A percentile compares a stretch with the other conserved stretches of the same genome.
phyloP scores from a whole-genome alignment of 2,329 filamentous ascomycete species.

The Cercospora berteroae region DNA sequence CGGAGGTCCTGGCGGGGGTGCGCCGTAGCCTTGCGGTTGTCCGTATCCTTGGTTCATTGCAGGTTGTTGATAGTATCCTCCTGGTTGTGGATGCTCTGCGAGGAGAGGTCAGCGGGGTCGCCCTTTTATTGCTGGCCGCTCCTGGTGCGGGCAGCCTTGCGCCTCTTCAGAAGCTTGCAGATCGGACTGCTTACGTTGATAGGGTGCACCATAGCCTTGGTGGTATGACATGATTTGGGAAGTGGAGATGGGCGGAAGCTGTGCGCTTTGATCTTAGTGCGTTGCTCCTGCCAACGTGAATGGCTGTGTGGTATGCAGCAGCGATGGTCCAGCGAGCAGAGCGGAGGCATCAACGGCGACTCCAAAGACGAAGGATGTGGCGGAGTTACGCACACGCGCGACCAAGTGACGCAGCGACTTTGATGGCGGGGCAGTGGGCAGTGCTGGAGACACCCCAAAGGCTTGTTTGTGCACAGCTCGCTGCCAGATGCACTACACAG shows the following conservation, averaged over 20 bases:
- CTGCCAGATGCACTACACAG: background rate
- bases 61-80: conserved; percentile 20
- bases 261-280: background rate
- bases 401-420: background rate
- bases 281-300: background rate
- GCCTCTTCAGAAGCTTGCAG: background rate
- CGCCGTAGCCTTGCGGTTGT: conserved; percentile 17
- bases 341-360: background rate
- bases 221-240: conserved; percentile 12
- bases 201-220: conserved; percentile 17
- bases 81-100: conserved; percentile 22
- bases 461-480: conserved; percentile 1
- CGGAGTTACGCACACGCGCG: background rate
- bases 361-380: conserved; percentile 5
- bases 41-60: conserved; percentile 20
- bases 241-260: background rate
- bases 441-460: background rate
- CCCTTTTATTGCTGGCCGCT: conserved; percentile 10
- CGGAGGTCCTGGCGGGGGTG: conserved; percentile 22
- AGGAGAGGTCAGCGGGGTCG: conserved; percentile 12
- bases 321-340: background rate
- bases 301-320: background rate
- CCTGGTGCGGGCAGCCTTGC: conserved; percentile 8
- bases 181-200: conserved; percentile 21
- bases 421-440: background rate